Evolutionary conservation across 257 asterid species (phyloP).

Genomic region (Handroanthus guayacan): DNA sequence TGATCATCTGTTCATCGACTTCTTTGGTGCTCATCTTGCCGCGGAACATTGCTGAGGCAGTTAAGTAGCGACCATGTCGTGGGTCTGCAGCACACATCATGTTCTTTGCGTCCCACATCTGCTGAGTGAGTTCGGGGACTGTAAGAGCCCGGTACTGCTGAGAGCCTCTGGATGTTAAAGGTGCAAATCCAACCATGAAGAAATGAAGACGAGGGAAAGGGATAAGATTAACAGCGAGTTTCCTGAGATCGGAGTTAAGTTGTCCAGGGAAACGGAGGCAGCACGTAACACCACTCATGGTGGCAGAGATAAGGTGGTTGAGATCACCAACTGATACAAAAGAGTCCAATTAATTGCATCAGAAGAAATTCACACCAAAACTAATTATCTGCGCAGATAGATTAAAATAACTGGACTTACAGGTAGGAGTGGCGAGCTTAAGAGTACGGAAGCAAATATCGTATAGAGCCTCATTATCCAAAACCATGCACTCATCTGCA

Average conservation of each 20-base stretch:
- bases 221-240: conserved; percentile 51
- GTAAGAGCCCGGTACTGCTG: conserved; percentile 54
- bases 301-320: conserved; percentile 54
- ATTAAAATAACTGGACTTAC: conserved; percentile 35
- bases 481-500: conserved; percentile 63
- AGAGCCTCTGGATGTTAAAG: conserved; percentile 51
- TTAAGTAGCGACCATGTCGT: too few species aligned
- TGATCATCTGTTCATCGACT: conserved; percentile 52
- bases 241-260: conserved; percentile 53
- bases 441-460: conserved; percentile 60
- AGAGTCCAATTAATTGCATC: conserved; percentile 1
- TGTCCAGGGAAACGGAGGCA: conserved; percentile 58
- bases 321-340: conserved; percentile 49
- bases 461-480: conserved; percentile 61
- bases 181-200: conserved; percentile 54
- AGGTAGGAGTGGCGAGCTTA: conserved; percentile 55
- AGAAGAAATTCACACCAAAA: background rate
- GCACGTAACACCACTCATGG: conserved; percentile 58
- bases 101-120: conserved; percentile 56
- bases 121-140: conserved; percentile 50
- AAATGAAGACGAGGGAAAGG: conserved; percentile 53
- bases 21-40: conserved; percentile 58
- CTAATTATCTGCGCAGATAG: background rate
- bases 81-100: conserved; percentile 55
- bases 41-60: conserved; percentile 54